Conservation (phyloP, 805 yeast genomes). For the Clavispora fructus region DNA sequence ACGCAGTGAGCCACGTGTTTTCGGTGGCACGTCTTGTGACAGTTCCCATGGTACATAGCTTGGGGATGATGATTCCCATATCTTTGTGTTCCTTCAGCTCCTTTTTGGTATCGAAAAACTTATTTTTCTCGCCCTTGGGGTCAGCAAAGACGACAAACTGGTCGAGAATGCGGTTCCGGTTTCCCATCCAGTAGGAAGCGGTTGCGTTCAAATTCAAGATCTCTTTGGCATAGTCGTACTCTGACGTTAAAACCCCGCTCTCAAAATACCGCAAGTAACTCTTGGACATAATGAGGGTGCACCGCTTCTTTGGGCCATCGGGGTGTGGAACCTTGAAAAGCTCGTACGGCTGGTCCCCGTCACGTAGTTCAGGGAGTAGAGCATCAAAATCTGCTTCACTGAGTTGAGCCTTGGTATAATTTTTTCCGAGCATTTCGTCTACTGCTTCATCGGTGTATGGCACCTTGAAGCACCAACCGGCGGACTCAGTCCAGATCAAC, state of each 20-base stretch:
- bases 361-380: constrained; percentile 20
- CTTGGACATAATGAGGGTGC: constrained; percentile 75
- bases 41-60: constrained; percentile 89
- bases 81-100: constrained; percentile 20
- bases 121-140: constrained; percentile 13
- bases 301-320: constrained; percentile 68
- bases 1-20: constrained; percentile 95
- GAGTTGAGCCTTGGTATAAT: constrained; percentile 31
- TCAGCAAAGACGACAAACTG: constrained; percentile 75
- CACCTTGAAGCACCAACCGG: constrained; percentile 88
- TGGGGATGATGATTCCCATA: constrained; percentile 78
- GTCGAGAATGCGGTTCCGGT: constrained; percentile 73
- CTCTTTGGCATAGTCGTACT: constrained; percentile 64
- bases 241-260: constrained; percentile 65
- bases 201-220: constrained; percentile 73
- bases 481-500: constrained; percentile 66
- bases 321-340: constrained; percentile 83
- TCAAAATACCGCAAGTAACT: constrained; percentile 68
- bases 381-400: constrained; percentile 24
- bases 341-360: constrained; percentile 20
- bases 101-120: constrained; percentile 22
- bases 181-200: constrained; percentile 90
- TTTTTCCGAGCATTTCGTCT: constrained; percentile 29
- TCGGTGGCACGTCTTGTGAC: constrained; percentile 95
- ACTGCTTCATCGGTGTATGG: constrained; percentile 30